Evolutionary conservation across 208 protist genomes (phyloP), one percentile per base, ranked within the genome.

Genomic region (Giardia muris): DNA sequence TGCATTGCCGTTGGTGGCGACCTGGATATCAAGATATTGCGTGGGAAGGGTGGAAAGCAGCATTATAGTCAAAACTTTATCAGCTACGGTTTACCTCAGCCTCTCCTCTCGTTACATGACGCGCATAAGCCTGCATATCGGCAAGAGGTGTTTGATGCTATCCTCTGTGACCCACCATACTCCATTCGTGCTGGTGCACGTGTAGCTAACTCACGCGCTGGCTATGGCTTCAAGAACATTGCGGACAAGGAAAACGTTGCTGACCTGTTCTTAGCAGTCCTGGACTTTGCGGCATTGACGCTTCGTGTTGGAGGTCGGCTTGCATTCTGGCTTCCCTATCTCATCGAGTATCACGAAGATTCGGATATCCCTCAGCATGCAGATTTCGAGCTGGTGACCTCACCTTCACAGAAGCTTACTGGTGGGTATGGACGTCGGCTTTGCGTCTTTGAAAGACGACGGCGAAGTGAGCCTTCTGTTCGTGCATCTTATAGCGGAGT

Each of bases 91-190:
- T 43, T 93, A 0, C 2, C 42, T 4, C 46, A 76, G 2, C 91
- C 91, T 19, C 19, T 91, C 0, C 67, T 93, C 0, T 19, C 44
- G n/a, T 47, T 48, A 4, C 39, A 30, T 43, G 93, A 93, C 57
- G 46, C 46, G 0, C 3, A 1, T 2, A 1, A 48, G 43, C 10
- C 43, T 2, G 30, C 44, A 0, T 57, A 67, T 2, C 10, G 30
- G 10, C 0, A 0, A 3, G 1, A 3, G n/a, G 46, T 43, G 46
- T 43, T 94, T 0, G 93, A 94, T 46, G 93, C 93, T 1, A 93
- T 94, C n/a, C 19, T 94, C 2, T 88, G 44, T 57, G 93, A 94
- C 92, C 93, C 93, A 43, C 93, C 93, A 10, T 94, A 94, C 86
- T 89, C 90, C 67, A 94, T 94, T 43, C 48, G 93, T 45, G 93